Conservation (phyloP, 2,329 filamentous ascomycete species). For the Xylariales sp. region DNA sequence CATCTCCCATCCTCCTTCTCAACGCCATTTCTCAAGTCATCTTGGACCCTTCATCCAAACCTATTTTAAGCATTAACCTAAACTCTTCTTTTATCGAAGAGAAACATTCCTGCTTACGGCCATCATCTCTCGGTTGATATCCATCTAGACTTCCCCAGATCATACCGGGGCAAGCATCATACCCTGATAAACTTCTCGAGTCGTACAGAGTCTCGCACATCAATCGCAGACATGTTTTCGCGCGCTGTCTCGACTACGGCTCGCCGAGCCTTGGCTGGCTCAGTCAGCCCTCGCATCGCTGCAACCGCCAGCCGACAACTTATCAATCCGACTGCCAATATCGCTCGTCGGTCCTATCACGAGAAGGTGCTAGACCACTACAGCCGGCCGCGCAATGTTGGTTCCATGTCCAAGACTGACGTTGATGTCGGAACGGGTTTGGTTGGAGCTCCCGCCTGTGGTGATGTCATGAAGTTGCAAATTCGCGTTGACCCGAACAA, state of each 20-base stretch:
- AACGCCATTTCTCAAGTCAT: not conserved
- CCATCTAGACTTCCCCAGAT: slow-evolving; percentile 1
- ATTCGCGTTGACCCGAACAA: slow-evolving; percentile 73
- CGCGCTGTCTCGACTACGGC: slow-evolving; percentile 19
- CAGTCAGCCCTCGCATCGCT: slow-evolving; percentile 28
- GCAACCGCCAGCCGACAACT: slow-evolving; percentile 34
- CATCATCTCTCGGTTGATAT: too few species aligned
- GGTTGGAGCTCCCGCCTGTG: slow-evolving; percentile 83
- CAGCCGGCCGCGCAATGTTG: slow-evolving; percentile 73
- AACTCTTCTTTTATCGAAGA: too few species aligned
- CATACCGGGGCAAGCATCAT: slow-evolving; percentile 2
- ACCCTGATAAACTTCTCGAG: too few species aligned
- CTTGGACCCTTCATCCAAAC: too few species aligned
- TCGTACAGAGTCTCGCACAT: too few species aligned
- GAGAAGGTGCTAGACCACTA: slow-evolving; percentile 76
- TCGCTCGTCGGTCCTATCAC: slow-evolving; percentile 43
- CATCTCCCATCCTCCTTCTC: slow-evolving; percentile 2
- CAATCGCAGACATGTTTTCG: too few species aligned
- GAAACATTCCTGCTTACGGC: too few species aligned
- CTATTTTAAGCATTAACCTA: too few species aligned
- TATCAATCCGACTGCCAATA: slow-evolving; percentile 33
- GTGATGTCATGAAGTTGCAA: slow-evolving; percentile 92
- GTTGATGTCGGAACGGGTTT: slow-evolving; percentile 71
- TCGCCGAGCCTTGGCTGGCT: slow-evolving; percentile 36
- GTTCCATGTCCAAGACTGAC: slow-evolving; percentile 69